These are phyloP conservation scores for Periconia sp. DNA, from an alignment of 2,329 filamentous ascomycete genomes.

Conservation along the genomic window DNA sequence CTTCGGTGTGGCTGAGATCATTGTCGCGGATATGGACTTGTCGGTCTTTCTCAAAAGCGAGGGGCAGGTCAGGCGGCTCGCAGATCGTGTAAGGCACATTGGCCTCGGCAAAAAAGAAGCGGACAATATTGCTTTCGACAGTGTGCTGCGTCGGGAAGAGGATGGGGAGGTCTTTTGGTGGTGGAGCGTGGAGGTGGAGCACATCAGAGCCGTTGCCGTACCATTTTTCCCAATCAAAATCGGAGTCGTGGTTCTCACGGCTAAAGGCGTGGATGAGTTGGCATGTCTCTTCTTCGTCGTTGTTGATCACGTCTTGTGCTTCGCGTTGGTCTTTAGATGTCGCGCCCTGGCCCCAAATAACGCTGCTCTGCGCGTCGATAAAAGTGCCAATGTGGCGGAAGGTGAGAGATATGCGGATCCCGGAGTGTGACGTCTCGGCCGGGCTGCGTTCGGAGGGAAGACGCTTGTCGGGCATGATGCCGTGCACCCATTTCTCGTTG, in stretches of 20 bases:
- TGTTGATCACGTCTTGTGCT: conserved; percentile 69
- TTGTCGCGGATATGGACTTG: conserved; percentile 36
- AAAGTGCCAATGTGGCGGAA: conserved; percentile 91
- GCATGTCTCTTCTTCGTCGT: conserved; percentile 65
- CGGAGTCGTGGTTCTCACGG: conserved; percentile 71
- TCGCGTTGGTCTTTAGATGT: conserved; percentile 63
- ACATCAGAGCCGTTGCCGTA: conserved; percentile 89
- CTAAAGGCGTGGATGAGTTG: conserved; percentile 78
- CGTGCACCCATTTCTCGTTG: conserved; percentile 87
- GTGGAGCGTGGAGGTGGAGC: conserved; percentile 56
- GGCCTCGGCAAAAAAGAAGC: conserved; percentile 31
- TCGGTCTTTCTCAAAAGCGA: conserved; percentile 19
- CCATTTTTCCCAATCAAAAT: conserved; percentile 71
- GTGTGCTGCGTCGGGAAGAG: conserved; percentile 39
- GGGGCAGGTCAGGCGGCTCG: conserved; percentile 22
- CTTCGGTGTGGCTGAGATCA: conserved; percentile 37
- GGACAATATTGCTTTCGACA: conserved; percentile 34
- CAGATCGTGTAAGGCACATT: conserved; percentile 20
- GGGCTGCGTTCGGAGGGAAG: conserved; percentile 64
- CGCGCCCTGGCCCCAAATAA: conserved; percentile 93
- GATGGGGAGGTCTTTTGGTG: conserved; percentile 35
- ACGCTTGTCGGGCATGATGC: conserved; percentile 87
- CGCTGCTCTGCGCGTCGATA: conserved; percentile 61
- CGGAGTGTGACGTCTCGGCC: conserved; percentile 70
- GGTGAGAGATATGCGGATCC: conserved; percentile 85